A percentile compares a stretch with the other conserved stretches of the same genome.
These are phyloP conservation scores for Fusarium pseudocircinatum DNA, from an alignment of 2,329 filamentous ascomycete species.

Conservation along the genomic window DNA sequence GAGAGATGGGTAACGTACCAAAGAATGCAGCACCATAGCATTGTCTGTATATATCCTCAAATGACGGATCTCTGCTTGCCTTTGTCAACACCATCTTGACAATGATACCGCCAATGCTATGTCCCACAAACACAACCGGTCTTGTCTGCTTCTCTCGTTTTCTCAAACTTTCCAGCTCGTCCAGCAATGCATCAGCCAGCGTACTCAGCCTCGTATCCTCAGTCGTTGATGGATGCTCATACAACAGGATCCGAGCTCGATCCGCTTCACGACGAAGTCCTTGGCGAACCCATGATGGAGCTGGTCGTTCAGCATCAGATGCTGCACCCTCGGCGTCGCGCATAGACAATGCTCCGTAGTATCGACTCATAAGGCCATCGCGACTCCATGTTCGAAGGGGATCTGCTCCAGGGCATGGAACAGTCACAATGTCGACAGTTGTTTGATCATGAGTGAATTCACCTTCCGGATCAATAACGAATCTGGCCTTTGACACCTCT, in stretches of 20 bases:
- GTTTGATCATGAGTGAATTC: constrained; percentile 60
- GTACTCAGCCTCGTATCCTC: constrained; percentile 54
- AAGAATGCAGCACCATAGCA: constrained; percentile 71
- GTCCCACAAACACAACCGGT: constrained; percentile 68
- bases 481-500: constrained; percentile 19
- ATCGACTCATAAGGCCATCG: constrained; percentile 58
- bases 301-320: constrained; percentile 33
- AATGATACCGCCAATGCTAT: constrained; percentile 69
- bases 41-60: constrained; percentile 60
- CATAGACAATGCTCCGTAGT: constrained; percentile 56
- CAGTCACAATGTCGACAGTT: constrained; percentile 62
- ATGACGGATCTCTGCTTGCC: constrained; percentile 51
- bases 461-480: constrained; percentile 50
- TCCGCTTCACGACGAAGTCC: constrained; percentile 60
- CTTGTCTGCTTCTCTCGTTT: constrained; percentile 51
- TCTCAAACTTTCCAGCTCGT: constrained; percentile 53
- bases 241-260: constrained; percentile 61
- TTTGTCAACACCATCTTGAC: constrained; percentile 65
- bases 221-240: constrained; percentile 56
- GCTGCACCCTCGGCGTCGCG: constrained; percentile 47
- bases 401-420: constrained; percentile 64
- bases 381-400: constrained; percentile 63
- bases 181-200: constrained; percentile 59
- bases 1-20: constrained; percentile 49
- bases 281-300: constrained; percentile 62